Evolutionary conservation across 2,329 filamentous ascomycete species (phyloP), one percentile per base, ranked within the genome.

Genomic region (Paecilomyces fulvus): DNA sequence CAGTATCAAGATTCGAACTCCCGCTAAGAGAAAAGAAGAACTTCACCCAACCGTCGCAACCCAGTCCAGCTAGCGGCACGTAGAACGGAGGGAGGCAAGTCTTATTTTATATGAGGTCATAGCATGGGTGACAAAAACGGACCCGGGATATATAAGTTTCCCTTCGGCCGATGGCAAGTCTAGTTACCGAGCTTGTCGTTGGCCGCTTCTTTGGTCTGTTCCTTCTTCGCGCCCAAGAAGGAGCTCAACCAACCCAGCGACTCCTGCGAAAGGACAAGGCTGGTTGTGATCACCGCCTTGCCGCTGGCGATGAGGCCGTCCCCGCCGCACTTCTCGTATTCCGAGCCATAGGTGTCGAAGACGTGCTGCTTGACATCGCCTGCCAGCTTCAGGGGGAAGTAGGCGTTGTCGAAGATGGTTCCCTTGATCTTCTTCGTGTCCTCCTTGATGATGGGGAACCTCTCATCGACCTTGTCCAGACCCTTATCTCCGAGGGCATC

Each of bases 401-500:
- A 78, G 56, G 86, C 79, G 46, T 85, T 73, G 65, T 78, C 79
- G 69, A 83, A 81, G 65, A 88, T 81, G 14, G 85, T 82, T 57
- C 78, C 78, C 73, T 84, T 84, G 54, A 92, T 79, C 70, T 89
- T 86, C 61, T 81, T 78, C 25, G 88, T 89, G 53, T 88, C 84
- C 75, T 90, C 87, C 78, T 87, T 89, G 71, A 92, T 80, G 58
- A 82, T 79, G 54, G 89, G 89, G 71, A 91, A 87, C 61, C 78
- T 82, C 70, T 83, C 75, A 63, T 92, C 89, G 64, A 92, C 77
- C 67, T 81, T 83, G 65, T 74, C 77, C 61, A 92, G 79, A n/a
- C 86, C 83, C 70, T 83, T 79, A 73, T 90, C 85, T 62, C 87
- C 88, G 54, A 95, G 75, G 58, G 83, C 76, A 71, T 97, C 94